These are phyloP conservation scores for Saccharomyces uvarum DNA, from an alignment of 1,139 yeast genomes.

Conservation along the genomic window DNA sequence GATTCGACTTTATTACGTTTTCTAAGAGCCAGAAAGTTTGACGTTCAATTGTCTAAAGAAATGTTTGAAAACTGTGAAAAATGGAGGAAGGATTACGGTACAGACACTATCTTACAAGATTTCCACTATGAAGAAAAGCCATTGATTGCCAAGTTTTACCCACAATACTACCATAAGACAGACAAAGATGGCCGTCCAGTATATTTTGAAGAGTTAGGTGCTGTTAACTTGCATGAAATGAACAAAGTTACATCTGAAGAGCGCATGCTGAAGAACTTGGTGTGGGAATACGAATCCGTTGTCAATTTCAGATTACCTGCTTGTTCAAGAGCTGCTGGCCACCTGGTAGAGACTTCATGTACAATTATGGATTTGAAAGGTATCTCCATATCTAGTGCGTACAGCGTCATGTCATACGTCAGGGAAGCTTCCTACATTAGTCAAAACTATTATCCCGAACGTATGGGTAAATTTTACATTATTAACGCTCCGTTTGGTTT, in stretches of 20 bases:
- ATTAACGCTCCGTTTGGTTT: slow-evolving; percentile 97
- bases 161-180: slow-evolving; percentile 94
- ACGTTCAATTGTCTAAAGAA: slow-evolving; percentile 62
- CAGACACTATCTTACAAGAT: slow-evolving; percentile 76
- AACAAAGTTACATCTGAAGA: slow-evolving; percentile 90
- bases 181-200: slow-evolving; percentile 96
- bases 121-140: slow-evolving; percentile 89
- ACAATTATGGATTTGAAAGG: slow-evolving; percentile 94
- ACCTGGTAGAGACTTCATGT: slow-evolving; percentile 88
- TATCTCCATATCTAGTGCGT: slow-evolving; percentile 74
- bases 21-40: slow-evolving; percentile 92
- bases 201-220: slow-evolving; percentile 87
- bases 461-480: slow-evolving; percentile 95
- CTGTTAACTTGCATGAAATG: slow-evolving; percentile 84
- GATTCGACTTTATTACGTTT: slow-evolving; percentile 86
- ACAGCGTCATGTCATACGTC: slow-evolving; percentile 79
- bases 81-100: slow-evolving; percentile 85
- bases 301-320: slow-evolving; percentile 83
- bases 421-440: slow-evolving; percentile 90
- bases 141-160: slow-evolving; percentile 79
- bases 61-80: slow-evolving; percentile 85
- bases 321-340: slow-evolving; percentile 74
- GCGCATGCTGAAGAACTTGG: slow-evolving; percentile 90
- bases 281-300: slow-evolving; percentile 96
- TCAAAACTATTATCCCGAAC: slow-evolving; percentile 97